These are phyloP conservation scores for Ogataea nitratoaversa DNA, from an alignment of 805 yeast species.

Conservation along the genomic window DNA sequence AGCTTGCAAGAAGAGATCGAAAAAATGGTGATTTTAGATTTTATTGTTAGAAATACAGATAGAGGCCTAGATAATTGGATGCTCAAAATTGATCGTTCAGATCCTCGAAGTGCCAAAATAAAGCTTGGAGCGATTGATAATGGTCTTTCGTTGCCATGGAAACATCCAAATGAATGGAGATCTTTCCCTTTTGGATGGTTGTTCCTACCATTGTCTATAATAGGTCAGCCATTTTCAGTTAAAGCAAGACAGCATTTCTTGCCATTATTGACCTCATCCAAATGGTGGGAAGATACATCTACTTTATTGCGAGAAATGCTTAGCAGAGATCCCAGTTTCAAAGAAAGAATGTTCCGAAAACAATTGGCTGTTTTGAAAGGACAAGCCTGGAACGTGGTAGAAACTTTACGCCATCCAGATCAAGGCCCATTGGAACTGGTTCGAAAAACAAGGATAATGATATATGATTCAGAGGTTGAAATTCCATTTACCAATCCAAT, in stretches of 20 bases:
- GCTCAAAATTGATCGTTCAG: constrained; percentile 51
- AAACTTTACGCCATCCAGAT: constrained; percentile 49
- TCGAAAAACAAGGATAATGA: constrained; percentile 50
- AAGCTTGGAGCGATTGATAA: constrained; percentile 72
- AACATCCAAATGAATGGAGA: constrained; percentile 79
- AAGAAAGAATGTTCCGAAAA: constrained; percentile 59
- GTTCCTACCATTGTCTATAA: constrained; percentile 55
- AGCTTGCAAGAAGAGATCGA: constrained; percentile 62
- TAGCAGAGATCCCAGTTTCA: constrained; percentile 55
- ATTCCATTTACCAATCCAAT: constrained; percentile 45
- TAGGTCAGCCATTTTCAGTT: constrained; percentile 63
- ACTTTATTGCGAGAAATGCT: constrained; percentile 44
- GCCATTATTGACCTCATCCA: constrained; percentile 51
- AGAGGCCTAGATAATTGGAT: constrained; percentile 77
- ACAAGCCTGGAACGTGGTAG: constrained; percentile 73
- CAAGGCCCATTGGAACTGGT: constrained; percentile 70
- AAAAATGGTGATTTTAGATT: constrained; percentile 65
- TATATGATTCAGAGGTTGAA: constrained; percentile 59
- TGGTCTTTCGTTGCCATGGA: constrained; percentile 75
- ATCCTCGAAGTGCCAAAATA: constrained; percentile 33
- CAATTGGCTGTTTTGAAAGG: constrained; percentile 73
- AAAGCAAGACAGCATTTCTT: constrained; percentile 53
- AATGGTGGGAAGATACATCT: constrained; percentile 69
- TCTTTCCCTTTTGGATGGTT: constrained; percentile 80
- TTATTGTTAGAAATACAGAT: constrained; percentile 71